Evolutionary conservation across 345 rosid species (phyloP), one percentile per base, ranked within the genome.

Genomic region (Eucalyptus tenuipes): DNA sequence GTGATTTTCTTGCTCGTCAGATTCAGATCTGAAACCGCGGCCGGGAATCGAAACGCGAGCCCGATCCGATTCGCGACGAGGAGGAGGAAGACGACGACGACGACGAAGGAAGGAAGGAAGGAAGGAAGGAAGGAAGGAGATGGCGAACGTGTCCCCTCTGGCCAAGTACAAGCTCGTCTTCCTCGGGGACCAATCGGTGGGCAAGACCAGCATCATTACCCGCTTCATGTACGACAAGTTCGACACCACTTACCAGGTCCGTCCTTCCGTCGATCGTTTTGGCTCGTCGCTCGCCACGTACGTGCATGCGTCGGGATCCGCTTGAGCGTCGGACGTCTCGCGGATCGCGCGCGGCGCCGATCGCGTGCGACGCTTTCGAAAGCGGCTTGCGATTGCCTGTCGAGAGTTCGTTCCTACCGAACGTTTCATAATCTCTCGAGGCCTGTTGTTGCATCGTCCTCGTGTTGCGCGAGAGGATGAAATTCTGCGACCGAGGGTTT

Each of bases 171-270:
- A 95, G 93, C 95, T 96, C 88, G 98, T 96, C 2, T 96, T 96
- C 92, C 91, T 96, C 55, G 98, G 98, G 89, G 97, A 96, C 92
- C 98, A 96, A 90, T 96, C 98, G 75, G 97, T 94, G 10, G 97
- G 98, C 64, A 96, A 96, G 89, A 96, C 98, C 89, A 96, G 97
- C 93, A 96, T 96, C 95, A 96, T 96, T 94, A 95, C 97, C 88
- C 97, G 97, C 88, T 96, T 96, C 96, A 96, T 96, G 98, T 96
- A 96, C 95, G 97, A 96, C 91, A 96, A 96, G 91, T 96, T 96
- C 94, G 98, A 96, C 89, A 95, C 97, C 93, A 96, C 97, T 55
- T 96, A 95, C 86, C 97, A 96, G 98, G 98, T 95, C 89, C 29
- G 40, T 31, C 33, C 20, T 31, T 6, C 61, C 61, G 1, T 66